Base-by-base conservation (phyloP, 2,329 filamentous ascomycete genomes). In the Epichloe coenophiala region DNA sequence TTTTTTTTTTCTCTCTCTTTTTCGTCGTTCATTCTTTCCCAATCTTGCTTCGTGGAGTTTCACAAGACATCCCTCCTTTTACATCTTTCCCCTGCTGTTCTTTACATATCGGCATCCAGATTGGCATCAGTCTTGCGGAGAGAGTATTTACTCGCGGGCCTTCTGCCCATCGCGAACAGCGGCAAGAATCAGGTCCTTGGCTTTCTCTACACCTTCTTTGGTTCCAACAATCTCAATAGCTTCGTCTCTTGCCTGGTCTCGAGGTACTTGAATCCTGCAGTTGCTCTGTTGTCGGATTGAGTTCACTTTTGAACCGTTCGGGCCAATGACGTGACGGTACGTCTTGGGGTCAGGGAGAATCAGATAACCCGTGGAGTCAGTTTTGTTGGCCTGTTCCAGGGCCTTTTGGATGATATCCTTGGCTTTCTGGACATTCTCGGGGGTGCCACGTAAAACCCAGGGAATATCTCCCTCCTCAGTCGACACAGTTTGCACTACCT, bases 181-280 rank as follows among this genome's bases (percentile, higher is more conserved):
- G 53, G 88, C 82, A 54, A 98, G 71, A 54, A 98, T 96, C 64
- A 95, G 75, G 53, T 95, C 83, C 71, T 85, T 89, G 47, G 93
- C 93, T 66, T 86, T 77, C 68, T 96, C 88, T 38, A 95, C 81
- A 12, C 87, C 88, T 15, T 88, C 85, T 62, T 78, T 79, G 50
- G 76, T 78, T 39, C 93, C 93, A 38, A 84, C 75, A 60, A 98
- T 86, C 71, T 95, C 88, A 64, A 98, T 96, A 4, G 91, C 88
- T 67, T 96, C 90, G 46, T 78, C 76, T 56, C 71, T 73, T 44
- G 72, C 73, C 67, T 94, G 86, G 61, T 88, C 84, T 57, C 87
- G 83, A 21, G 93, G 93, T 40, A 98, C 91, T 57, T 90, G 89
- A 64, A 98, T 94, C 70, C 86, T 89, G 69, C 90, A 96, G 50